Evolutionary conservation across 176 grass and related monocot species (phyloP).

Genomic region (Panicum miliaceum): DNA sequence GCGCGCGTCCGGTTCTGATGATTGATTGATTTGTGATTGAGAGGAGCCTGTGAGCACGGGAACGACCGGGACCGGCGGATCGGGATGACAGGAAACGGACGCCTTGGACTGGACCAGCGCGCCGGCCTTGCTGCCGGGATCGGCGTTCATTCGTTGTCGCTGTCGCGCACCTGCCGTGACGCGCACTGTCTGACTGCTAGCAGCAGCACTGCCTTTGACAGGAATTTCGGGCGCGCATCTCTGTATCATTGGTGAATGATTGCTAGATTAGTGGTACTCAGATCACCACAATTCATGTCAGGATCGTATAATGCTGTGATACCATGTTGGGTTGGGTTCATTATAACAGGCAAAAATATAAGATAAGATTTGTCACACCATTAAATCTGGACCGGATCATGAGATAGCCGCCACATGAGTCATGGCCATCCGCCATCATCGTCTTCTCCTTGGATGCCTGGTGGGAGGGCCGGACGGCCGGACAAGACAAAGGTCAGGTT

Average conservation of each 20-base stretch:
- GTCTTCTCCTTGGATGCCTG: background rate
- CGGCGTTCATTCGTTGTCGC: background rate
- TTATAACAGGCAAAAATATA: background rate
- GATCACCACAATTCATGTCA: background rate
- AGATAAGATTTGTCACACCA: background rate
- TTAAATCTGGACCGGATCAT: background rate
- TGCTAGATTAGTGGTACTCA: background rate
- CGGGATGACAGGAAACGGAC: background rate
- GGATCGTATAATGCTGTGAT: background rate
- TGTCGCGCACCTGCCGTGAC: constrained; percentile 6
- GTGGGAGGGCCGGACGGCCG: background rate
- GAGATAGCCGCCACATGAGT: constrained; percentile 14
- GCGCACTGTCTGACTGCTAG: background rate
- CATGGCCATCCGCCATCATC: background rate
- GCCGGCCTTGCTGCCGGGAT: background rate
- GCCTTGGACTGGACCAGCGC: background rate
- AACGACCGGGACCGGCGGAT: background rate
- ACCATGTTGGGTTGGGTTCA: background rate
- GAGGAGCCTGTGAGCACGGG: background rate
- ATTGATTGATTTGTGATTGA: background rate
- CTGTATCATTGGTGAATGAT: background rate
- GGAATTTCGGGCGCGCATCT: background rate
- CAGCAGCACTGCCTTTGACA: constrained; percentile 4
- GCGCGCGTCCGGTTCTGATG: constrained; percentile 28
- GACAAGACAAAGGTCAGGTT: background rate